Percentiles rank a stretch among this genome's conserved stretches.
phyloP scores from a whole-genome alignment of 2,329 filamentous ascomycete genomes.

The Claviceps arundinis region DNA sequence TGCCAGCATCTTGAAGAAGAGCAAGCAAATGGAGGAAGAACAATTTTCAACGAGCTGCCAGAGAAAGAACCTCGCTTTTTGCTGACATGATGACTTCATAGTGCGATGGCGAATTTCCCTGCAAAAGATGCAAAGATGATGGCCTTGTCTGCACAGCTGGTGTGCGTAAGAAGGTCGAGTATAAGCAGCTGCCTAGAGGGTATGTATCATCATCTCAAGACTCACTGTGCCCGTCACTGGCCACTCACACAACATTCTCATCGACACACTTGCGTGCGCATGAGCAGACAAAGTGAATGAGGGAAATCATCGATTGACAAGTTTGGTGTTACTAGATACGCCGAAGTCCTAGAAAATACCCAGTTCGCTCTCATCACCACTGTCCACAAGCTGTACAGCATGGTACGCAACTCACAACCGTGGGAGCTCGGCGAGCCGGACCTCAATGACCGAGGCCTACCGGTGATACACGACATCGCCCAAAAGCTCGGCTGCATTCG shows the following conservation, averaged over 20 bases:
- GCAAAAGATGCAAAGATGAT: constrained; percentile 54
- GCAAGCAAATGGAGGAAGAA: background rate
- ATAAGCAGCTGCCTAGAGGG: constrained; percentile 51
- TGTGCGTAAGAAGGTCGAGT: constrained; percentile 53
- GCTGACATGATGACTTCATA: constrained; percentile 12
- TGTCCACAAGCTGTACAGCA: constrained; percentile 51
- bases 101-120: constrained; percentile 54
- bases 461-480: constrained; percentile 52
- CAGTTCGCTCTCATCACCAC: constrained; percentile 52
- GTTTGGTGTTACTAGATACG: constrained; percentile 31
- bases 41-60: too few relatives aligned
- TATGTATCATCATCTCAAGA: constrained; percentile 20
- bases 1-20: background rate
- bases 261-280: too few relatives aligned
- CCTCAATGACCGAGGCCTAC: constrained; percentile 48
- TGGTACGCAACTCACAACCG: constrained; percentile 43
- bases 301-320: background rate
- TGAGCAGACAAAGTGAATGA: too few relatives aligned
- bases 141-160: constrained; percentile 50
- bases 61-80: background rate
- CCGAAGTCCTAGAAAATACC: constrained; percentile 51
- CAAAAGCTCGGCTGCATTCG: constrained; percentile 51
- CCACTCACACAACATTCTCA: too few relatives aligned
- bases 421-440: constrained; percentile 53
- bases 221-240: background rate